Base-by-base conservation (phyloP, 2,329 filamentous ascomycete genomes). In the Colletotrichum sp. region DNA sequence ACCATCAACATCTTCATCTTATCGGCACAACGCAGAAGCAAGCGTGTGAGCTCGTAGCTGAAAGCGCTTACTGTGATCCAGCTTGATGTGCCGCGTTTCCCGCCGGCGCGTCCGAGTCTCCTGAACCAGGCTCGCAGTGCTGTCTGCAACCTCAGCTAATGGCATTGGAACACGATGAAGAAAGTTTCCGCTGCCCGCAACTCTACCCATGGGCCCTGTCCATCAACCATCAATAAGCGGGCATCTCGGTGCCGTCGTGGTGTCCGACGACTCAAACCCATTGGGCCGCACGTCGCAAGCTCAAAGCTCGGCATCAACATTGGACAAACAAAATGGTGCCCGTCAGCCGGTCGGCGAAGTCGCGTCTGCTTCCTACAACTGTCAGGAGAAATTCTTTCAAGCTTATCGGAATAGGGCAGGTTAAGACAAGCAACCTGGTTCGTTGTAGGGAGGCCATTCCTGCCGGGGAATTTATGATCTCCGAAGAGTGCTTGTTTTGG, bases 141-240 rank as follows among this genome's bases (percentile, higher is more conserved):
- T 21, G n/a, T 13, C 16, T 21, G 4, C n/a, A 24, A 6, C 48
- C 28, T 52, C 65, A 26, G 21, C 10, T 21, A 28, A 68, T 18
- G 65, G 48, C 30, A 36, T 59, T 57, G 48, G 18, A 16, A 32
- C 26, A 18, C 21, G 14, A 57, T 14, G 14, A 16, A 24, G 65
- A 68, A 30, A 68, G 48, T 68, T 68, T 59, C 14, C 65, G 48
- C 8, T 26, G 48, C 65, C n/a, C 30, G 48, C 57, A 59, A 68
- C 65, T 32, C 30, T 68, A 68, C 30, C 48, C 21, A 28, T 14
- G 14, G 28, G 30, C 66, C n/a, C 32, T 59, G 34, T 21, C 30
- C 12, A 34, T 68, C 30, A 32, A 12, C 10, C 55, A 52, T 32
- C 24, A 18, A 30, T 16, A 60, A 43, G 55, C 66, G 66, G 66